phyloP scores from a whole-genome alignment of 495 filamentous ascomycete genomes.

The Chaetomium tenue region DNA sequence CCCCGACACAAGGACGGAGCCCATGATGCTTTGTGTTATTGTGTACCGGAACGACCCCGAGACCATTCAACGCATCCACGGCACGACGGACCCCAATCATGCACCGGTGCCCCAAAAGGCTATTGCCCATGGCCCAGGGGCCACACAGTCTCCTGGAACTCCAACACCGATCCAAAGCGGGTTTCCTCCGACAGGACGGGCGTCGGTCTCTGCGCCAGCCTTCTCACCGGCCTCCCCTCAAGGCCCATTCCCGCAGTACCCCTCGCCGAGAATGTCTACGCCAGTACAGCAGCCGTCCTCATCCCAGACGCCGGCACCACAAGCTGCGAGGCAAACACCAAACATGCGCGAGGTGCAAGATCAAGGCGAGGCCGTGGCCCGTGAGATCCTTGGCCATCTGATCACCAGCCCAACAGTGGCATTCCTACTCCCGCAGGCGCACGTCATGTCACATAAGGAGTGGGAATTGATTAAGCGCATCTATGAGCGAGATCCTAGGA shows the following conservation, averaged over 20 bases:
- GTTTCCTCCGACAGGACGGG: slow-evolving; percentile 29
- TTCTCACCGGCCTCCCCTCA: slow-evolving; percentile 53
- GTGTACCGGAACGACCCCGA: slow-evolving; percentile 62
- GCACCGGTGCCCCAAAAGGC: slow-evolving; percentile 10
- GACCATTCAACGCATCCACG: slow-evolving; percentile 42
- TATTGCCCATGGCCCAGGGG: not conserved
- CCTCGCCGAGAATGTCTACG: slow-evolving; percentile 35
- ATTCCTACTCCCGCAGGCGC: slow-evolving; percentile 66
- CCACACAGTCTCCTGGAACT: slow-evolving; percentile 27
- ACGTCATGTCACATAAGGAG: slow-evolving; percentile 59
- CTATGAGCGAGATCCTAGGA: slow-evolving; percentile 51
- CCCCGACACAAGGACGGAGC: slow-evolving; percentile 62
- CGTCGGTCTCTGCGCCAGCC: slow-evolving; percentile 44
- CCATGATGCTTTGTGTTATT: slow-evolving; percentile 72
- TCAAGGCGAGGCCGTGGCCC: slow-evolving; percentile 50
- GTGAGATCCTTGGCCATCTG: slow-evolving; percentile 58
- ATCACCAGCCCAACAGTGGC: slow-evolving; percentile 60
- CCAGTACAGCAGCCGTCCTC: slow-evolving; percentile 37
- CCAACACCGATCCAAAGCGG: slow-evolving; percentile 27
- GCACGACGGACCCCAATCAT: slow-evolving; percentile 22
- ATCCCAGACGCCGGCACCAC: slow-evolving; percentile 32
- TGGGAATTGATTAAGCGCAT: slow-evolving; percentile 63
- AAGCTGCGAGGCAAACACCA: slow-evolving; percentile 16
- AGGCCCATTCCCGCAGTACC: slow-evolving; percentile 37
- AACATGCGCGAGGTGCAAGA: slow-evolving; percentile 27